Conservation (phyloP, 495 filamentous ascomycete species). For the Pseudoneurospora amorphoporcata region DNA sequence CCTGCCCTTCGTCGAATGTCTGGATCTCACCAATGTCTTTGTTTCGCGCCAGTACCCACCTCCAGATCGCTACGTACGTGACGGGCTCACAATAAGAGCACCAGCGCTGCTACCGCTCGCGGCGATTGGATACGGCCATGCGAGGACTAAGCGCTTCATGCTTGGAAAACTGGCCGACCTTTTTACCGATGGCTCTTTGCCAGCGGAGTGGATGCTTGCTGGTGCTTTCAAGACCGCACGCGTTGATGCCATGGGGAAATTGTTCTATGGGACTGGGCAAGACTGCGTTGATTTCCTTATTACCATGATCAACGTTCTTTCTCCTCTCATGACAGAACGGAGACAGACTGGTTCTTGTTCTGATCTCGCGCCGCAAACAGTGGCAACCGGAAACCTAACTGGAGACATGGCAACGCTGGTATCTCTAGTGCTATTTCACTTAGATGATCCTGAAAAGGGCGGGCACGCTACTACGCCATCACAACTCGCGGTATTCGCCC, state of each 20-base stretch:
- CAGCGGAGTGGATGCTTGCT: conserved; percentile 34
- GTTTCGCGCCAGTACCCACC: conserved; percentile 24
- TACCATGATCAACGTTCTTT: conserved; percentile 25
- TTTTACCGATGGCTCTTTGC: conserved; percentile 24
- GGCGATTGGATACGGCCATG: conserved; percentile 17
- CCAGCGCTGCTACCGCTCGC: conserved; percentile 21
- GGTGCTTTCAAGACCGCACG: conserved; percentile 26
- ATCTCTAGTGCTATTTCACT: conserved; percentile 9
- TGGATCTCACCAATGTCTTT: conserved; percentile 26
- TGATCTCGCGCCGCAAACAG: conserved; percentile 3
- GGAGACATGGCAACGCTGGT: conserved; percentile 10
- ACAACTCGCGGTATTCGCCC: neutral
- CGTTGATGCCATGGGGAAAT: conserved; percentile 15
- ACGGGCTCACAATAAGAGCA: conserved; percentile 10
- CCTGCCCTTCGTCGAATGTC: conserved; percentile 30
- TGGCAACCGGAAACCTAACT: conserved; percentile 7
- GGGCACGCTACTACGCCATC: neutral
- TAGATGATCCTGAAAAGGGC: neutral
- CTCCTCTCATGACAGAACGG: conserved; percentile 7
- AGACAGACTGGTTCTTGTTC: neutral
- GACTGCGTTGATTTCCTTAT: conserved; percentile 29
- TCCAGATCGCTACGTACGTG: conserved; percentile 22
- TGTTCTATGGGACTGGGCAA: conserved; percentile 7
- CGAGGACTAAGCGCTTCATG: conserved; percentile 16
- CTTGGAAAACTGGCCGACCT: conserved; percentile 27